Percentiles rank a stretch among this genome's conserved stretches.
phyloP scores from a whole-genome alignment of 2,329 filamentous ascomycete species.

The Hypoxylon sp. region DNA sequence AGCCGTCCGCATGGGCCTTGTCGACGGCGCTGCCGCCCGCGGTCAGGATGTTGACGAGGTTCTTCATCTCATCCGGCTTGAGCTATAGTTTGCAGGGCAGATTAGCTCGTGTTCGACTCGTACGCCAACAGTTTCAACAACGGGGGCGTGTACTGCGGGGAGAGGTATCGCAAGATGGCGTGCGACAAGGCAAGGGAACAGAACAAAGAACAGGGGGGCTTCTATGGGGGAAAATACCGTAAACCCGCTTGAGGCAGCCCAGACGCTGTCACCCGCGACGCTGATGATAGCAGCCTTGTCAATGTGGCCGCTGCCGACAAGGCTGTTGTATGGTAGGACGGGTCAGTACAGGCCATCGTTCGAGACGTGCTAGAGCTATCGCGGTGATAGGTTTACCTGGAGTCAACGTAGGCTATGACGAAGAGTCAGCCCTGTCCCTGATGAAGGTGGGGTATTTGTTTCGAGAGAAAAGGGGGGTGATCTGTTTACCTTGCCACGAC shows the following conservation, averaged over 20 bases:
- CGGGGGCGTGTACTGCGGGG: neutral
- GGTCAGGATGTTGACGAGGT: constrained; percentile 61
- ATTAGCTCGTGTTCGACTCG: constrained; percentile 3
- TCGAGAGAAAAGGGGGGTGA: constrained; percentile 26
- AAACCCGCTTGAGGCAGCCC: constrained; percentile 77
- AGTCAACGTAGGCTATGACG: constrained; percentile 64
- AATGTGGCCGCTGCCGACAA: constrained; percentile 79
- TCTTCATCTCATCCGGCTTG: constrained; percentile 66
- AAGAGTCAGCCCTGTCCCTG: constrained; percentile 39
- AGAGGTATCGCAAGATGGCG: constrained; percentile 7
- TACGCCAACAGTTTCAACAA: neutral
- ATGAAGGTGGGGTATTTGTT: constrained; percentile 40
- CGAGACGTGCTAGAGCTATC: neutral
- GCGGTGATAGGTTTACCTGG: constrained; percentile 57
- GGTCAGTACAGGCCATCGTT: constrained; percentile 8
- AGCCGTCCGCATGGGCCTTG: constrained; percentile 73
- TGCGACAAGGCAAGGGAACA: constrained; percentile 4
- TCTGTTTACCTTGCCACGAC: constrained; percentile 76
- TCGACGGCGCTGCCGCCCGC: constrained; percentile 60
- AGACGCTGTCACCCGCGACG: constrained; percentile 78
- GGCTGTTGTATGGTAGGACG: constrained; percentile 59
- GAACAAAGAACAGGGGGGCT: constrained; percentile 25
- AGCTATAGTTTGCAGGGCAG: constrained; percentile 53
- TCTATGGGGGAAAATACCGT: constrained; percentile 66
- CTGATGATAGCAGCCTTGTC: constrained; percentile 89